phyloP scores from a whole-genome alignment of 2,329 filamentous ascomycete genomes.

The Cladosporium colombiae region DNA sequence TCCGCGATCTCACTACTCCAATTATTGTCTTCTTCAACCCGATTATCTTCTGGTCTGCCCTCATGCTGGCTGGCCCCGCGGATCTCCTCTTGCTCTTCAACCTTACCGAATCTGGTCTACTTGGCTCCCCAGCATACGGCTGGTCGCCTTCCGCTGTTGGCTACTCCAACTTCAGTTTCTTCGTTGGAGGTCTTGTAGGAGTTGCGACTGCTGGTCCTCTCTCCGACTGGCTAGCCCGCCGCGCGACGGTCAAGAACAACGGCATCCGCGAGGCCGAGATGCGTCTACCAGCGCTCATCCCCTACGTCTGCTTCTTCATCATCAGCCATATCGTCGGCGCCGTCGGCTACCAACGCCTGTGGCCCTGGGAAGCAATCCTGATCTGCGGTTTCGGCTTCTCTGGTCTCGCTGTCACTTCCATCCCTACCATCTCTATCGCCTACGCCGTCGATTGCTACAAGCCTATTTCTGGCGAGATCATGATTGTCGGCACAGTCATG shows the following conservation, averaged over 20 bases:
- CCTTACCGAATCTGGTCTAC: conserved; percentile 52
- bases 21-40: conserved; percentile 49
- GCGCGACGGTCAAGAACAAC: conserved; percentile 54
- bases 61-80: conserved; percentile 38
- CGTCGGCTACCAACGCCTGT: conserved; percentile 50
- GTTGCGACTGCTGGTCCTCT: conserved; percentile 55
- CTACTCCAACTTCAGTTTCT: conserved; percentile 52
- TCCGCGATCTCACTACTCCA: conserved; percentile 44
- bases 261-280: conserved; percentile 62
- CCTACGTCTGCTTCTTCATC: conserved; percentile 54
- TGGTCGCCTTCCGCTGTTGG: conserved; percentile 49
- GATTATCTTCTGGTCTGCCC: conserved; percentile 44
- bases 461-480: conserved; percentile 49
- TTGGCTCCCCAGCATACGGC: conserved; percentile 45
- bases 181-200: conserved; percentile 46
- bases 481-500: conserved; percentile 47
- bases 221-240: conserved; percentile 55
- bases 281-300: conserved; percentile 56
- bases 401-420: conserved; percentile 44
- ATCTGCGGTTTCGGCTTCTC: conserved; percentile 51
- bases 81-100: conserved; percentile 53
- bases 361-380: conserved; percentile 53
- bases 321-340: conserved; percentile 52
- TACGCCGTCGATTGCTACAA: conserved; percentile 52
- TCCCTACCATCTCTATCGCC: conserved; percentile 47